Evolutionary conservation across 164 flowering plant species (phyloP), one percentile per base, ranked within the genome.

Genomic region (Stephania cephalantha): DNA sequence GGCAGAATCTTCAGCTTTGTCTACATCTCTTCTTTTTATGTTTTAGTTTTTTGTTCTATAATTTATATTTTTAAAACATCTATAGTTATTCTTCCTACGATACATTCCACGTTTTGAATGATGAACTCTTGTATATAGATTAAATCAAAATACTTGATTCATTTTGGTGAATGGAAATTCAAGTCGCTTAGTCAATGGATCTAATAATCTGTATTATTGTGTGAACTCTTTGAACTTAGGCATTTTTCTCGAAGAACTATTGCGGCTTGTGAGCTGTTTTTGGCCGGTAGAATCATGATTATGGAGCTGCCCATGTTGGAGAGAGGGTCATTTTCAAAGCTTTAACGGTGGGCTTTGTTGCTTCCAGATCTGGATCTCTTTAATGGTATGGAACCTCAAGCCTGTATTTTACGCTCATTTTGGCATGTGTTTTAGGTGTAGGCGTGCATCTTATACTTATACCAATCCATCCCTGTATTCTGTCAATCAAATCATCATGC

Each of bases 351-450:
- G 9, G 66, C 66, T 61, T 53, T 61, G 22, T 61, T 58, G 66
- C 66, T 61, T n/a, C 66, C n/a, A 61, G 66, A 61, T 61, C 66
- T 61, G 20, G n/a, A 61, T 61, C 66, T 61, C 66, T 18, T 61
- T 61, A 22, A 61, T 20, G 20, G 22, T 35, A 35, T 35, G 42
- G 42, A 35, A 35, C 42, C 42, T 35, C 3, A 35, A n/a, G 66
- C 25, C n/a, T 4, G 66, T 3, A n/a, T 20, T 15, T 25, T 61
- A 20, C 22, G 9, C 66, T 9, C 66, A 20, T 61, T 61, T 7
- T 25, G 7, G 66, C 66, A 61, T 61, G 66, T 61, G 66, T 61
- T 61, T 17, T 15, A 61, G 9, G 29, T 61, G 18, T 61, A 13
- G n/a, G 20, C 66, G 18, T 61, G 42, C 42, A 35, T 35, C 42